phyloP scores from a whole-genome alignment of 2,329 filamentous ascomycete species.

The Ophiostoma sp. region DNA sequence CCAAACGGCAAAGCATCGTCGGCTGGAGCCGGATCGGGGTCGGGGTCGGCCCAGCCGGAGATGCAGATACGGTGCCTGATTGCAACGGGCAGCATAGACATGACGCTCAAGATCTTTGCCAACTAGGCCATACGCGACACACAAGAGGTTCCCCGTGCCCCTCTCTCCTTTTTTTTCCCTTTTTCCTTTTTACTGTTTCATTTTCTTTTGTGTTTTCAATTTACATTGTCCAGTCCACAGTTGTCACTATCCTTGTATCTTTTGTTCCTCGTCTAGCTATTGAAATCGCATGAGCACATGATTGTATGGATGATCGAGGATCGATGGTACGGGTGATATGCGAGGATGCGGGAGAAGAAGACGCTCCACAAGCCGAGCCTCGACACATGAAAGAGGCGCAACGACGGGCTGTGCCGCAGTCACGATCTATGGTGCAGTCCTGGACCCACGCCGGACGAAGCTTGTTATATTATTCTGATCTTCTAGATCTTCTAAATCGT shows the following conservation, averaged over 20 bases:
- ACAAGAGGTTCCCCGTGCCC: background rate
- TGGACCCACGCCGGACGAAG: background rate
- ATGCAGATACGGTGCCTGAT: constrained; percentile 76
- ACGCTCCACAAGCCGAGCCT: no score
- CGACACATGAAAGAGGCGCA: no score
- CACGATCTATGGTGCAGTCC: background rate
- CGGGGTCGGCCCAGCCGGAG: constrained; percentile 32
- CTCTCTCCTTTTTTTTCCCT: background rate
- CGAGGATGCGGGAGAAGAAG: no score
- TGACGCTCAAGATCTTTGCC: constrained; percentile 73
- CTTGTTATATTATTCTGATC: background rate
- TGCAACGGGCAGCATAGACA: constrained; percentile 79
- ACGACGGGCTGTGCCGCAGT: background rate
- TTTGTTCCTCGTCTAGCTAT: background rate
- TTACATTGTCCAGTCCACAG: background rate
- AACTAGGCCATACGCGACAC: constrained; percentile 33
- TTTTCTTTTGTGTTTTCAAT: background rate
- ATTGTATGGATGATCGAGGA: background rate
- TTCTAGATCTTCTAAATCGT: background rate
- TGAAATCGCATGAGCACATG: constrained; percentile 4
- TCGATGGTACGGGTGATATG: no score
- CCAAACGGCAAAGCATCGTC: constrained; percentile 30
- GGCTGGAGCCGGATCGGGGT: background rate
- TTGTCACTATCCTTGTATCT: background rate
- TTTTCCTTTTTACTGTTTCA: background rate